Percentiles rank a stretch among this genome's conserved stretches.
Conservation (phyloP, 208 protist genomes). For the Trypanosoma mega region DNA sequence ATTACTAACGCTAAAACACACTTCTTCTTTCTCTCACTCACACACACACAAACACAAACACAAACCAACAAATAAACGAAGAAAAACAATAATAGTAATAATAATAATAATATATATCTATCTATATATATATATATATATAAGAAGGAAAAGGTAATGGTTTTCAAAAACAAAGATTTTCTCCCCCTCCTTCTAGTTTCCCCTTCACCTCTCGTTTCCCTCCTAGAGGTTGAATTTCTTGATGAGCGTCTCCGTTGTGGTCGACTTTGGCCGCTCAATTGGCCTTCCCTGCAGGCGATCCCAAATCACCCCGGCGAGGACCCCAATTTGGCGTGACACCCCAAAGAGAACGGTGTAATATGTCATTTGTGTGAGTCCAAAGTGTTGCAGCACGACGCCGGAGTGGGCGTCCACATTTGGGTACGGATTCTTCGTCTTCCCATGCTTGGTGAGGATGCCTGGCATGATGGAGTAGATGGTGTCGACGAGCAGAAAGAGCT, state of each 20-base stretch:
- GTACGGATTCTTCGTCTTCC: constrained; percentile 98
- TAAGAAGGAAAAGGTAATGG: not conserved
- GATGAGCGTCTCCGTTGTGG: constrained; percentile 80
- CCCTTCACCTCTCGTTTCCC: not conserved
- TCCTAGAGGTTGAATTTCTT: constrained; percentile 50
- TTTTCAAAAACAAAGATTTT: constrained; percentile 5
- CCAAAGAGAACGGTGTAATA: constrained; percentile 99
- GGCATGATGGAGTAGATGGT: constrained; percentile 93
- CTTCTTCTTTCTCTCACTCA: not conserved
- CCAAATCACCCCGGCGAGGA: constrained; percentile 93
- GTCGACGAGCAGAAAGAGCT: constrained; percentile 94
- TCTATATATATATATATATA: constrained; percentile 14
- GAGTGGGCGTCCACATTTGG: constrained; percentile 98
- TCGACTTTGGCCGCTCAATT: constrained; percentile 97
- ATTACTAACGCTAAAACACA: not conserved
- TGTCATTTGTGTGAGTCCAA: constrained; percentile 94
- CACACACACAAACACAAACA: not conserved
- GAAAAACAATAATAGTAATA: not conserved
- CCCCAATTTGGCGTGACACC: constrained; percentile 94
- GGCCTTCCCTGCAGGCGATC: constrained; percentile 94
- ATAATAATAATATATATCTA: constrained; percentile 12
- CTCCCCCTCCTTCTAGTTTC: constrained; percentile 3
- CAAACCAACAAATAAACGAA: no score
- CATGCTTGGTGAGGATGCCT: constrained; percentile 95
- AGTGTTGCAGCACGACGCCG: constrained; percentile 94